Percentiles rank a stretch among this genome's conserved stretches.
These are phyloP conservation scores for Gnomoniopsis smithogilvyi DNA, from an alignment of 2,329 filamentous ascomycete species.

Conservation along the genomic window DNA sequence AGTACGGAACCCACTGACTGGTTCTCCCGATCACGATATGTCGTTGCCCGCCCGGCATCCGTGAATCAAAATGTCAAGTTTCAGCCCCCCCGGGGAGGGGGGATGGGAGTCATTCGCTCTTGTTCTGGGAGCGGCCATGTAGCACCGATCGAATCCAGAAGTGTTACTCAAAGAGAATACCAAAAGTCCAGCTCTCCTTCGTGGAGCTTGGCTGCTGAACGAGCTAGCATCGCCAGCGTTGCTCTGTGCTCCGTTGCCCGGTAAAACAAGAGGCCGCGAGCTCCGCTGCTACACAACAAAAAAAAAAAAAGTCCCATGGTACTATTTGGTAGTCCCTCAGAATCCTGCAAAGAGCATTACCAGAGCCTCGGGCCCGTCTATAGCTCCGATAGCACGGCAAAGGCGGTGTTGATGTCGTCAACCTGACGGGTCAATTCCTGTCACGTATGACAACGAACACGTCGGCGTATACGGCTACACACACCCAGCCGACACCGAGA, in stretches of 20 bases:
- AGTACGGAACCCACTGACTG: constrained; percentile 8
- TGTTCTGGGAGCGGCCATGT: constrained; percentile 3
- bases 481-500: no score
- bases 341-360: background rate
- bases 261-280: background rate
- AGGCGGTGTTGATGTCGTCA: background rate
- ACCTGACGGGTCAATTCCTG: background rate
- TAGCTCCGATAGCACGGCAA: background rate
- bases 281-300: background rate
- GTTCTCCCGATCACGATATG: constrained; percentile 16
- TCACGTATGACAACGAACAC: background rate
- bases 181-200: constrained; percentile 1
- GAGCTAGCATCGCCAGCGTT: background rate
- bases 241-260: background rate
- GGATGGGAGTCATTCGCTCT: background rate
- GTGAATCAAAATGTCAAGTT: constrained; percentile 13
- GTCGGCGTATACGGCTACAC: no score
- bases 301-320: background rate
- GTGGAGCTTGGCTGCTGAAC: constrained; percentile 14
- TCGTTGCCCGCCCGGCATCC: constrained; percentile 15
- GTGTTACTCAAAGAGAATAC: background rate
- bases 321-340: background rate
- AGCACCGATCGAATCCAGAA: constrained; percentile 4
- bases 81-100: constrained; percentile 1
- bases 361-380: background rate